Evolutionary conservation across 805 yeast species (phyloP).

Genomic region (Torulaspora indica): DNA sequence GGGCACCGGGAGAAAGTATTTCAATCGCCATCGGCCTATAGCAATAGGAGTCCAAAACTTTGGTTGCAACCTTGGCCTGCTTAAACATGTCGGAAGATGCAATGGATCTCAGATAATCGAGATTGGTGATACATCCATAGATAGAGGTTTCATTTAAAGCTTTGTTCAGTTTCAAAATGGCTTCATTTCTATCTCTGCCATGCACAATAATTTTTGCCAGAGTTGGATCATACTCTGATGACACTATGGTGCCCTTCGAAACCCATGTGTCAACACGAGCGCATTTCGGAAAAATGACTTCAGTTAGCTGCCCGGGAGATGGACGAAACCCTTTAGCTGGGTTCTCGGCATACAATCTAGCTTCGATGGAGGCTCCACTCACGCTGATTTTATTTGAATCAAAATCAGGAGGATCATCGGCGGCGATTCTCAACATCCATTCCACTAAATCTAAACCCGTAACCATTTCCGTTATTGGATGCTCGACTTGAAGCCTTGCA

Average conservation of each 20-base stretch:
- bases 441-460: conserved; percentile 94
- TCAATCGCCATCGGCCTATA: conserved; percentile 84
- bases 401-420: conserved; percentile 81
- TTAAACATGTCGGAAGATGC: conserved; percentile 82
- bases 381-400: conserved; percentile 48
- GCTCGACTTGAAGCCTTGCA: conserved; percentile 96
- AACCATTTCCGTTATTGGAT: conserved; percentile 92
- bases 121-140: conserved; percentile 82
- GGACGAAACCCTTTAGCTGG: conserved; percentile 94
- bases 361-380: conserved; percentile 93
- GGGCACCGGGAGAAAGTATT: conserved; percentile 83
- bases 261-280: conserved; percentile 97
- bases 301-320: conserved; percentile 89
- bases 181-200: conserved; percentile 84
- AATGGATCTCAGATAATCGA: conserved; percentile 83
- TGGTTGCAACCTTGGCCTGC: conserved; percentile 78
- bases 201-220: conserved; percentile 94
- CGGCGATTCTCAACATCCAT: conserved; percentile 94
- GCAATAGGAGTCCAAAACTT: conserved; percentile 74
- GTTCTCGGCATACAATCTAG: conserved; percentile 92
- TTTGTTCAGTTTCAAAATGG: conserved; percentile 65
- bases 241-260: conserved; percentile 74
- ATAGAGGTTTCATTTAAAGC: conserved; percentile 86
- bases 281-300: conserved; percentile 79
- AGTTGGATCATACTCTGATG: conserved; percentile 95